Conservation (phyloP, 805 yeast genomes). For the Wickerhamomyces pijperi region DNA sequence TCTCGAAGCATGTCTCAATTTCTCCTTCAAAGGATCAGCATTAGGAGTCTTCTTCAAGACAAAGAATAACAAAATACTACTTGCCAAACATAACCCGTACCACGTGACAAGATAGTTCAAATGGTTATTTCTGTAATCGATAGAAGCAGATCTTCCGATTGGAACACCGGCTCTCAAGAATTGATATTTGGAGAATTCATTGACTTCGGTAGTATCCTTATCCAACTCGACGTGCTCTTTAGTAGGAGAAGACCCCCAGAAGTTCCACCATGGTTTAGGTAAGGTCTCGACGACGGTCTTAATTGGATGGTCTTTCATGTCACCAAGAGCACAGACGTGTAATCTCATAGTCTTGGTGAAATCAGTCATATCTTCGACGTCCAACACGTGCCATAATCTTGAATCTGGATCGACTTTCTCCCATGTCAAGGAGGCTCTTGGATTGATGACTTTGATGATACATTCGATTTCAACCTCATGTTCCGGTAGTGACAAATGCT, state of each 20-base stretch:
- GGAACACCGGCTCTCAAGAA: slow-evolving; percentile 81
- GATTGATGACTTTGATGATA: slow-evolving; percentile 57
- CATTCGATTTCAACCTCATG: slow-evolving; percentile 59
- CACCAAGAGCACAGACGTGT: slow-evolving; percentile 64
- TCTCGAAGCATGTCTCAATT: slow-evolving; percentile 36
- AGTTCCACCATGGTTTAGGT: slow-evolving; percentile 20
- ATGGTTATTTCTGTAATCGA: slow-evolving; percentile 81
- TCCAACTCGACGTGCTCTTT: slow-evolving; percentile 2
- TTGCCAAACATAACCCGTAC: slow-evolving; percentile 77
- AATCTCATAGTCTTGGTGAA: slow-evolving; percentile 59
- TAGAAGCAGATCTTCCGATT: slow-evolving; percentile 69
- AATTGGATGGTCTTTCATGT: slow-evolving; percentile 49
- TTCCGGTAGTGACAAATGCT: slow-evolving; percentile 59
- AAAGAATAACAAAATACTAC: slow-evolving; percentile 52
- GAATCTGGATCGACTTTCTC: slow-evolving; percentile 59
- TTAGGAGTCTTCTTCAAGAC: slow-evolving; percentile 34
- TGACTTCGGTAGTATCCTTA: slow-evolving; percentile 7
- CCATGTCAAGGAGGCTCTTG: slow-evolving; percentile 53
- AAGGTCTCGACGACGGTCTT: slow-evolving; percentile 24
- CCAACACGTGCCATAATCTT: slow-evolving; percentile 68
- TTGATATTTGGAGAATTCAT: slow-evolving; percentile 43
- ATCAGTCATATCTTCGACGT: slow-evolving; percentile 69
- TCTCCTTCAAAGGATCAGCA: slow-evolving; percentile 30
- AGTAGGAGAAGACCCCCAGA: slow-evolving; percentile 13
- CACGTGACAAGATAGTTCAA: slow-evolving; percentile 88